Conservation (phyloP, 805 yeast genomes). For the Pichia pseudocactophila region DNA sequence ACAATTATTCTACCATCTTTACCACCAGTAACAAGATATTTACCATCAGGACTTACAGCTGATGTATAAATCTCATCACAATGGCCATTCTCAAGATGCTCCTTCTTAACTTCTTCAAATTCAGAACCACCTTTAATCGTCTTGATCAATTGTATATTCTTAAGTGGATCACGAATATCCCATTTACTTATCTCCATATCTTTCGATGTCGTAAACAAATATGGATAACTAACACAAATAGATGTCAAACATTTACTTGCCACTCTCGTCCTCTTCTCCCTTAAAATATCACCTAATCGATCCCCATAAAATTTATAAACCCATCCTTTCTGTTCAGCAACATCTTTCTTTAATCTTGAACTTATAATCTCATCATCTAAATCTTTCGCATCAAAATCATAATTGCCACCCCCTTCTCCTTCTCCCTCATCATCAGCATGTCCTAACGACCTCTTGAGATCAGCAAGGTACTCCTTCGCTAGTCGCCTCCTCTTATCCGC, state of each 20-base stretch:
- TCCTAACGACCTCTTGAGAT: constrained; percentile 48
- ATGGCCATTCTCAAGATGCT: constrained; percentile 61
- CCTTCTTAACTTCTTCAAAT: constrained; percentile 34
- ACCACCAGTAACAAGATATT: constrained; percentile 86
- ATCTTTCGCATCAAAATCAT: constrained; percentile 80
- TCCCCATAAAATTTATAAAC: constrained; percentile 62
- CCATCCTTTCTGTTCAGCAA: constrained; percentile 81
- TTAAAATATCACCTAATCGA: constrained; percentile 31
- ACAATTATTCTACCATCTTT: constrained; percentile 70
- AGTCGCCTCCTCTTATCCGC: constrained; percentile 91
- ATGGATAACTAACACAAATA: constrained; percentile 47
- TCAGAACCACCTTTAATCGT: constrained; percentile 56
- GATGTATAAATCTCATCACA: constrained; percentile 65
- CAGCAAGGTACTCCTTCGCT: constrained; percentile 86
- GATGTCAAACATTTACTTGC: constrained; percentile 51
- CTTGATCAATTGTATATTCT: constrained; percentile 57
- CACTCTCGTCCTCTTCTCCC: constrained; percentile 39
- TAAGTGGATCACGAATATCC: constrained; percentile 46
- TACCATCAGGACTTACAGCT: constrained; percentile 83
- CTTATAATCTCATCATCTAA: constrained; percentile 80
- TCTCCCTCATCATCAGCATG: constrained; percentile 9
- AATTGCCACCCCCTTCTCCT: constrained; percentile 19
- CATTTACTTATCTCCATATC: constrained; percentile 76
- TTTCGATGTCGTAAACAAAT: constrained; percentile 73
- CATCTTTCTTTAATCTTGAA: constrained; percentile 74